phyloP scores from a whole-genome alignment of 2,329 filamentous ascomycete genomes.

The Xylariomycetidae sp. region DNA sequence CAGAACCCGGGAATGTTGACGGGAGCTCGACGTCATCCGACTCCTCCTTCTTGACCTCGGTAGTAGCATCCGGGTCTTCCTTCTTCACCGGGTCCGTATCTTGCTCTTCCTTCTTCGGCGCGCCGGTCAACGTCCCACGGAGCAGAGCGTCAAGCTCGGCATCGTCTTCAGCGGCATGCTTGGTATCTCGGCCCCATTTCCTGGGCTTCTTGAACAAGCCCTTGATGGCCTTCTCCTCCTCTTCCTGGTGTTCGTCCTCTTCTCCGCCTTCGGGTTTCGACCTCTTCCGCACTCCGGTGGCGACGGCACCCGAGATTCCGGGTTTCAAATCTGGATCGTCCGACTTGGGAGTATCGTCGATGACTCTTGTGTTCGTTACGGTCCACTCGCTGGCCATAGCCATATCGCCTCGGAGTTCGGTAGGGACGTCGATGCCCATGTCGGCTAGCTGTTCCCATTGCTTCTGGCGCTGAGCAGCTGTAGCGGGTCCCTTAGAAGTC shows the following conservation, averaged over 20 bases:
- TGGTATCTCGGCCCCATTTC: slow-evolving; percentile 50
- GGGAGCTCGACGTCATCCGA: slow-evolving; percentile 19
- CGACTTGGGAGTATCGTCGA: slow-evolving; percentile 37
- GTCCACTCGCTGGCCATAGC: slow-evolving; percentile 90
- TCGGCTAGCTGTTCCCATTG: slow-evolving; percentile 86
- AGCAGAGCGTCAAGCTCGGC: slow-evolving; percentile 61
- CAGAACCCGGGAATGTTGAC: too few species aligned
- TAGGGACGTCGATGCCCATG: slow-evolving; percentile 80
- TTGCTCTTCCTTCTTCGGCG: slow-evolving; percentile 21
- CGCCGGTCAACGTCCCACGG: slow-evolving; percentile 28
- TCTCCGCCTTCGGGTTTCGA: slow-evolving; percentile 32
- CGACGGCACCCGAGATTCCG: slow-evolving; percentile 40
- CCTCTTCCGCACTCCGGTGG: slow-evolving; percentile 59
- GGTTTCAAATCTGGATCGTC: slow-evolving; percentile 37
- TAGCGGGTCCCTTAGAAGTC: slow-evolving; percentile 29
- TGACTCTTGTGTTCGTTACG: slow-evolving; percentile 58
- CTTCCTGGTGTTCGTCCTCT: slow-evolving; percentile 51
- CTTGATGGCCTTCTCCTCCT: slow-evolving; percentile 55
- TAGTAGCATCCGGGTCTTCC: slow-evolving; percentile 21
- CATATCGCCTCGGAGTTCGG: slow-evolving; percentile 72
- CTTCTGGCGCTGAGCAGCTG: slow-evolving; percentile 66
- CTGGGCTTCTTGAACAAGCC: slow-evolving; percentile 56
- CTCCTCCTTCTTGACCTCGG: slow-evolving; percentile 41
- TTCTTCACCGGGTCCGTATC: slow-evolving; percentile 7
- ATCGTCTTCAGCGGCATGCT: slow-evolving; percentile 43